Percentiles rank a stretch among this genome's conserved stretches.
Conservation (phyloP, 2,329 filamentous ascomycete genomes). For the Dothiorella sarmentorum region DNA sequence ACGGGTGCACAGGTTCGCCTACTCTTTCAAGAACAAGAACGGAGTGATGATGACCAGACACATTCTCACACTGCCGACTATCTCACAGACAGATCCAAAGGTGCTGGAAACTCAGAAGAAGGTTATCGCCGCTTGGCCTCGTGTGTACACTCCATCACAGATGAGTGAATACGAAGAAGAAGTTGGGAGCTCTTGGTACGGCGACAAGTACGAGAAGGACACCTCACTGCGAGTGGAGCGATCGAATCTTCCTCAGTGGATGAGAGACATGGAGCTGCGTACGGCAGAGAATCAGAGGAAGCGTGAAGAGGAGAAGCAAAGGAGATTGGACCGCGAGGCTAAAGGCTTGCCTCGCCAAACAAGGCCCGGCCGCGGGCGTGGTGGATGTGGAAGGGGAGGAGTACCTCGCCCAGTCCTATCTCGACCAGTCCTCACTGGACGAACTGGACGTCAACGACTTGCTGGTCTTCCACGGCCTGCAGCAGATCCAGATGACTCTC, state of each 20-base stretch:
- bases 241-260: conserved; percentile 8
- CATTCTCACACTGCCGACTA: conserved; percentile 48
- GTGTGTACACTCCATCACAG: conserved; percentile 33
- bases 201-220: conserved; percentile 26
- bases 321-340: neutral
- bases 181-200: conserved; percentile 21
- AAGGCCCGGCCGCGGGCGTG: conserved; percentile 1
- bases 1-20: conserved; percentile 52
- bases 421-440: conserved; percentile 4
- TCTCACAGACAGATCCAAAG: conserved; percentile 43
- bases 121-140: conserved; percentile 44
- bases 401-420: neutral
- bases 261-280: conserved; percentile 8
- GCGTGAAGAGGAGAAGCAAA: neutral
- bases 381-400: conserved; percentile 2
- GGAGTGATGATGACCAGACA: conserved; percentile 49
- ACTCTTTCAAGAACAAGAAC: conserved; percentile 48
- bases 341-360: neutral
- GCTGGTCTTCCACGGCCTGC: conserved; percentile 6
- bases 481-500: neutral
- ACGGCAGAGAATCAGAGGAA: conserved; percentile 18
- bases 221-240: conserved; percentile 27
- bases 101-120: conserved; percentile 49
- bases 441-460: conserved; percentile 16
- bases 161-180: conserved; percentile 25